Conservation (phyloP, 495 filamentous ascomycete species). For the Podospora bellae-mahoneyi region DNA sequence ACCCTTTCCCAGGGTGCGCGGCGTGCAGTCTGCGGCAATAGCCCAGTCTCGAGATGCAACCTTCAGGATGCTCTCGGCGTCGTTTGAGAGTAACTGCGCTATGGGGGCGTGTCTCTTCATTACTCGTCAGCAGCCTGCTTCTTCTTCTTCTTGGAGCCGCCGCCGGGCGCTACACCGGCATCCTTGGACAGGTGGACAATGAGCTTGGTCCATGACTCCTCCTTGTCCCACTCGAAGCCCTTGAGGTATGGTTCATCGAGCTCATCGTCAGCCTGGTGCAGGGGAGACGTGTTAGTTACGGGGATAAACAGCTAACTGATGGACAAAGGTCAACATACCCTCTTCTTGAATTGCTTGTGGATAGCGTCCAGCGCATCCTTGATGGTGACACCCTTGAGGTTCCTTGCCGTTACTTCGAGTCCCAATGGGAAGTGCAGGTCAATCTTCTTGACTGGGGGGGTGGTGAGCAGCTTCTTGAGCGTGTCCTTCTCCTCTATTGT, state of each 20-base stretch:
- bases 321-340: slow-evolving; percentile 50
- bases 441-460: slow-evolving; percentile 85
- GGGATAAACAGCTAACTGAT: neutral
- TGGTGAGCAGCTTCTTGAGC: slow-evolving; percentile 75
- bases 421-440: slow-evolving; percentile 85
- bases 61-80: neutral
- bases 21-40: neutral
- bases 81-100: neutral
- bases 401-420: slow-evolving; percentile 82
- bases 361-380: slow-evolving; percentile 93
- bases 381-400: slow-evolving; percentile 88
- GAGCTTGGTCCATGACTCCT: slow-evolving; percentile 69
- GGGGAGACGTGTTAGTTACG: slow-evolving; percentile 9
- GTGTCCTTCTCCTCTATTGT: slow-evolving; percentile 73
- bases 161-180: slow-evolving; percentile 47
- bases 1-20: neutral
- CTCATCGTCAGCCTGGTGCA: slow-evolving; percentile 76
- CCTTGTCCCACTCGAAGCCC: slow-evolving; percentile 93
- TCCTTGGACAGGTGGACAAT: slow-evolving; percentile 80
- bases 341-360: slow-evolving; percentile 91
- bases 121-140: slow-evolving; percentile 49
- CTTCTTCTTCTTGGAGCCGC: slow-evolving; percentile 66
- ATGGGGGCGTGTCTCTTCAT: slow-evolving; percentile 14
- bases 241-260: slow-evolving; percentile 76
- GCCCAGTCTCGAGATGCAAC: neutral